A percentile compares a stretch with the other conserved stretches of the same genome.
Evolutionary conservation across 805 yeast species (phyloP).

Genomic region (Schwanniomyces sp.): DNA sequence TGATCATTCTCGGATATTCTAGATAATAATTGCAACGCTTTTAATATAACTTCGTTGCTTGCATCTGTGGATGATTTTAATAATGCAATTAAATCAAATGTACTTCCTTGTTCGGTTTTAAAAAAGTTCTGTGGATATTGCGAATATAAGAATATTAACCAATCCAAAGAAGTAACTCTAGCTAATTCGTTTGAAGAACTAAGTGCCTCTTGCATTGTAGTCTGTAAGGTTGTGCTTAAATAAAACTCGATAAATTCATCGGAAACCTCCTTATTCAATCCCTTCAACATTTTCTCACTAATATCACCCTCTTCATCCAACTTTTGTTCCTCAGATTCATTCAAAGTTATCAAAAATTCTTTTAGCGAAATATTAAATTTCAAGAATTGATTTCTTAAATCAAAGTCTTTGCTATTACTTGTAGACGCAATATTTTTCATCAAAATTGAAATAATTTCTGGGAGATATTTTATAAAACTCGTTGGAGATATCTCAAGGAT

Average conservation of each 20-base stretch:
- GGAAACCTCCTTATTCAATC: conserved; percentile 38
- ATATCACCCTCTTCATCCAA: conserved; percentile 2
- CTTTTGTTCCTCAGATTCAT: conserved; percentile 27
- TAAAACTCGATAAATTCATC: conserved; percentile 42
- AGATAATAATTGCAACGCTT: conserved; percentile 69
- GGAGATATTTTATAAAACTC: conserved; percentile 70
- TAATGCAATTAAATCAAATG: conserved; percentile 66
- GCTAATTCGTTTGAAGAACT: conserved; percentile 64
- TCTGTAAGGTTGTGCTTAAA: conserved; percentile 57
- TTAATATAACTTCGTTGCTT: conserved; percentile 73
- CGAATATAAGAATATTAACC: conserved; percentile 81
- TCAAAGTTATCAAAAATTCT: conserved; percentile 28
- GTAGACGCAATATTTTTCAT: conserved; percentile 42
- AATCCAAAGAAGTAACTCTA: conserved; percentile 79
- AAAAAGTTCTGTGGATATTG: conserved; percentile 47
- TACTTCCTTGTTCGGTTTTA: conserved; percentile 15
- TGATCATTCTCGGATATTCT: conserved; percentile 76
- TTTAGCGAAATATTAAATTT: conserved; percentile 35
- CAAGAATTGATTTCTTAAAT: conserved; percentile 35
- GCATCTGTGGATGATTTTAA: conserved; percentile 69
- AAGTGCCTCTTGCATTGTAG: conserved; percentile 62
- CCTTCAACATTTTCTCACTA: conserved; percentile 40
- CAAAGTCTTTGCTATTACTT: conserved; percentile 36
- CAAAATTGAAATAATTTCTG: conserved; percentile 70
- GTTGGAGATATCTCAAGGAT: conserved; percentile 72